These are phyloP conservation scores for Graphium sp. DNA, from an alignment of 2,329 filamentous ascomycete genomes.

Conservation along the genomic window DNA sequence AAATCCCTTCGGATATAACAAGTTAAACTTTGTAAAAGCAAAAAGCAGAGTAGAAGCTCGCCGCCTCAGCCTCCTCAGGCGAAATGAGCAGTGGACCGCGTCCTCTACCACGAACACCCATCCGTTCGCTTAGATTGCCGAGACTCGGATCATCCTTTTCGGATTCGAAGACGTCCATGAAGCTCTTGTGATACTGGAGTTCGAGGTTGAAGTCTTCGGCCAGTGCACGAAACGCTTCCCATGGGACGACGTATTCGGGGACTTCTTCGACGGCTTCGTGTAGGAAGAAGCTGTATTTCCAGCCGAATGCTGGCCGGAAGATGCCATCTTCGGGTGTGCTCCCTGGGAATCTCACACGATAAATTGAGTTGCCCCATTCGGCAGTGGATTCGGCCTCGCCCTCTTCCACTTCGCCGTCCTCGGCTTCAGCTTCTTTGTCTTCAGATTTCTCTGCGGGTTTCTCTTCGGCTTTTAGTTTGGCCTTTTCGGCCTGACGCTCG, in stretches of 20 bases:
- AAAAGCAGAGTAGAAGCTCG: conserved; percentile 81
- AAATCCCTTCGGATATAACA: neutral
- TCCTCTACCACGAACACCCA: conserved; percentile 69
- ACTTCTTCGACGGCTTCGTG: conserved; percentile 93
- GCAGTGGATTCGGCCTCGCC: conserved; percentile 47
- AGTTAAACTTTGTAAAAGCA: conserved; percentile 85
- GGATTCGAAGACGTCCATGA: conserved; percentile 78
- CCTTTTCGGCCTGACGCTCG: conserved; percentile 25
- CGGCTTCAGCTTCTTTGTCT: conserved; percentile 18
- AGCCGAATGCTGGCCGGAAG: conserved; percentile 88
- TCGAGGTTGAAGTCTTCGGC: conserved; percentile 96
- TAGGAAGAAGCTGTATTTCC: conserved; percentile 96
- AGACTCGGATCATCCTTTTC: conserved; percentile 75
- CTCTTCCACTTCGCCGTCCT: conserved; percentile 36
- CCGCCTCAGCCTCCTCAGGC: conserved; percentile 83
- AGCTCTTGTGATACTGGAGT: conserved; percentile 81
- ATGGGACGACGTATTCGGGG: conserved; percentile 94
- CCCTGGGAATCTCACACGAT: conserved; percentile 75
- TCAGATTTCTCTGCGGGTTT: conserved; percentile 12
- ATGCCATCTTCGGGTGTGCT: conserved; percentile 71
- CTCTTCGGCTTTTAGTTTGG: conserved; percentile 15
- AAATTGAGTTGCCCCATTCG: conserved; percentile 88
- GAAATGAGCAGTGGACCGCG: conserved; percentile 53
- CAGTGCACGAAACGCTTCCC: conserved; percentile 90
- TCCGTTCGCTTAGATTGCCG: conserved; percentile 79